Conservation (phyloP, 176 grass and related monocot species). For the Dactylis glomerata region DNA sequence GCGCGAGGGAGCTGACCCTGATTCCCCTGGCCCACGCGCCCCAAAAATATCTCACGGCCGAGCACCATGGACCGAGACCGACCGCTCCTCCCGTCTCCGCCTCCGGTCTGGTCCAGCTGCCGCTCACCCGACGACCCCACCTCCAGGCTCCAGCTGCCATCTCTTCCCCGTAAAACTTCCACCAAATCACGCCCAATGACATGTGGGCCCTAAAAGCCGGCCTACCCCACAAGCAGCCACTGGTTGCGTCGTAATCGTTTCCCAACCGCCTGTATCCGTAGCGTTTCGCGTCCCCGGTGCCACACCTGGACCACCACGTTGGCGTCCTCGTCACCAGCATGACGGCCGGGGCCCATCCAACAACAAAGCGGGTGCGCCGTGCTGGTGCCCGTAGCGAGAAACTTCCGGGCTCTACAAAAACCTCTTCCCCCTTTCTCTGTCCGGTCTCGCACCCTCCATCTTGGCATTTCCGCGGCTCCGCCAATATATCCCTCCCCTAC, state of each 20-base stretch:
- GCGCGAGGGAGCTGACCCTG: background rate
- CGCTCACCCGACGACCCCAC: slow-evolving; percentile 3
- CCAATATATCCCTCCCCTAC: background rate
- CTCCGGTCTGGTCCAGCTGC: background rate
- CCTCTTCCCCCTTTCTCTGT: background rate
- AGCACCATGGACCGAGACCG: slow-evolving; percentile 2
- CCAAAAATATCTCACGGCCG: background rate
- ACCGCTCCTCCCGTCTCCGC: background rate
- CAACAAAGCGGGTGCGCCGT: background rate
- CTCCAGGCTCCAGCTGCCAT: too few relatives aligned
- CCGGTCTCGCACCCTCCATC: slow-evolving; percentile 15
- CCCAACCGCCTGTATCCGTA: background rate
- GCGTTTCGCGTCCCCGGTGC: background rate
- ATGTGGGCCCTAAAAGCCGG: accelerated
- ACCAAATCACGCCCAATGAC: accelerated
- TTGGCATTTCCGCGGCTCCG: slow-evolving; percentile 27
- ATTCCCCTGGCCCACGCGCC: background rate
- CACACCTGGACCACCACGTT: slow-evolving; percentile 30
- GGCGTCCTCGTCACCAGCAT: background rate
- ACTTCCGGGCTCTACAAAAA: background rate
- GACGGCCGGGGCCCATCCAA: background rate
- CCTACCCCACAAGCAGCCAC: background rate
- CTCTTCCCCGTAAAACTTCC: accelerated
- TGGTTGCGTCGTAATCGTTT: accelerated
- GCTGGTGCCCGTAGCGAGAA: slow-evolving; percentile 28